Conservation (phyloP, 78 protist genomes). For the Blattamonas nauphoetae region DNA sequence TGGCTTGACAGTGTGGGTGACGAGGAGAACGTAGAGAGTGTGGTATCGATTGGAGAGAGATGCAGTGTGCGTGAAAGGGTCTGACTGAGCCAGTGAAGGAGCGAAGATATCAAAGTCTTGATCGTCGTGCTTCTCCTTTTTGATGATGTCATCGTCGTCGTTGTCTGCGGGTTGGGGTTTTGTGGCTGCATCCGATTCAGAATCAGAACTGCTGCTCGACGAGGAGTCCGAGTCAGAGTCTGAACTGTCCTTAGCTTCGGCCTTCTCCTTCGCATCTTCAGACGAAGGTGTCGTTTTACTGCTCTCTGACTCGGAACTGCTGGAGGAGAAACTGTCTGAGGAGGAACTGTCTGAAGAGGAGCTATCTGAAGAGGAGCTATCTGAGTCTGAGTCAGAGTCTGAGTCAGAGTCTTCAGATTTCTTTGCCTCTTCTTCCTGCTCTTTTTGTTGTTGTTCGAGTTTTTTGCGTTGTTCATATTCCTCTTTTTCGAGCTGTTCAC, state of each 20-base stretch:
- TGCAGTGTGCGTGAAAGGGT: not conserved
- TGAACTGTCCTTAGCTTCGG: not conserved
- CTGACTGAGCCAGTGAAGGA: not conserved
- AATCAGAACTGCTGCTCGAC: not conserved
- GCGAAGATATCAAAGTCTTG: not conserved
- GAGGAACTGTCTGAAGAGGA: not conserved
- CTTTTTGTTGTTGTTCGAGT: not conserved
- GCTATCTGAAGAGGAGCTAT: not conserved
- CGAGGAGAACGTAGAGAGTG: slow-evolving; percentile 45
- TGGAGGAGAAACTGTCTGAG: no score
- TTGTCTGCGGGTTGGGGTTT: not conserved
- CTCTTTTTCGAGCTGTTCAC: not conserved
- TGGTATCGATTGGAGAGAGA: slow-evolving; percentile 15
- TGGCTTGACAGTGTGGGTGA: slow-evolving; percentile 50
- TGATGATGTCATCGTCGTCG: not conserved
- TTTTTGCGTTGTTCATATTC: not conserved
- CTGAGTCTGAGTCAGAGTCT: not conserved
- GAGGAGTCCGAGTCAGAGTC: not conserved
- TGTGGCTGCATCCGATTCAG: not conserved
- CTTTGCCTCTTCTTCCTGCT: not conserved
- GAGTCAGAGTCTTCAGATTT: not conserved
- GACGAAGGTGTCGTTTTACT: not conserved
- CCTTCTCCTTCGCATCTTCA: not conserved
- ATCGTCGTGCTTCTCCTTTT: not conserved
- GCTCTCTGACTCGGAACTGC: not conserved